Base-by-base conservation (phyloP, 495 filamentous ascomycete genomes). In the Acidiella bohemica region DNA sequence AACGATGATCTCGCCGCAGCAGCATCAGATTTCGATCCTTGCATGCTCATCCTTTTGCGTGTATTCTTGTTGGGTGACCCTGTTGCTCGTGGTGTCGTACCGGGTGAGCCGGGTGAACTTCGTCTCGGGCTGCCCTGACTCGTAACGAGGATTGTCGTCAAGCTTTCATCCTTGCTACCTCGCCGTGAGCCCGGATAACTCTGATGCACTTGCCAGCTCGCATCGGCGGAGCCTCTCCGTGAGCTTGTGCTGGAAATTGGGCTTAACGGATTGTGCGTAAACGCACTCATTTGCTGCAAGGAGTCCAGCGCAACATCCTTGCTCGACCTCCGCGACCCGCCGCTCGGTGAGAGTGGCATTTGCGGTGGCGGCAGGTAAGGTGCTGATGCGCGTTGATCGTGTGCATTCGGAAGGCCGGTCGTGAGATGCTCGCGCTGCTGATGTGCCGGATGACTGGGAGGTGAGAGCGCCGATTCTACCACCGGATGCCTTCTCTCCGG, bases 121-220 rank as follows among this genome's bases (percentile, higher is more conserved):
- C 42, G 36, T 24, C 21, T 22, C 12, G 30, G 36, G 21, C 41
- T 36, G 32, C 32, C 41, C 17, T 40, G 39, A 27, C 44, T 52
- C 10, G 52, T 49, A 7, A 55, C 45, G 7, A 55, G 36, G 26
- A 55, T 55, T 5, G 52, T 49, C 3, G 52, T 55, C 9, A 55
- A 36, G 18, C 43, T 48, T 22, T 51, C 52, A 22, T 55, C 52
- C 23, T 51, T 50, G 35, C 52, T 55, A 10, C 52, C 52, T 24
- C 52, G 32, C 22, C 52, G 30, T 2, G 52, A 55, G 12, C 28
- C 28, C 1, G 49, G 44, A 22, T 46, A 44, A 36, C 35, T 52
- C 24, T 53, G 50, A 10, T 49, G 42, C 0, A 46, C 5, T 22
- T 46, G 43, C 31, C 21, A 37, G 26, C 47, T 32, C 0, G 47